Percentiles rank a stretch among this genome's conserved stretches.
phyloP scores from a whole-genome alignment of 2,329 filamentous ascomycete genomes.

The Aspergillus nomiae region DNA sequence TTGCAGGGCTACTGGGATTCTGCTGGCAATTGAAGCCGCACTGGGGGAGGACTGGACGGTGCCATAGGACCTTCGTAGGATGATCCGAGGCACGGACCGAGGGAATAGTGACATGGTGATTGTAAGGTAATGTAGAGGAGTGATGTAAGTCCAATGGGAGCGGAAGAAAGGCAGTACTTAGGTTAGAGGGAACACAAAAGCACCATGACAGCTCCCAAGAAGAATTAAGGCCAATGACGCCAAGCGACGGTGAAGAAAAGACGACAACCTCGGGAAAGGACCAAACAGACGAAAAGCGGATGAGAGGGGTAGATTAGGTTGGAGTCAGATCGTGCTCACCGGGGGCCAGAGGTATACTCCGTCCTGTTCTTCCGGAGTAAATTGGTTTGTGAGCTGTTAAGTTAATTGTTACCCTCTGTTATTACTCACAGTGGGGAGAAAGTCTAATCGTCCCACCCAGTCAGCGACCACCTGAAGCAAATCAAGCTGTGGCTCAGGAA shows the following conservation, averaged over 20 bases:
- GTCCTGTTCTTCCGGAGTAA: not conserved
- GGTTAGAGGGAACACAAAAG: not conserved
- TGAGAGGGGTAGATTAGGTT: not conserved
- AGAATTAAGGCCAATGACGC: not conserved
- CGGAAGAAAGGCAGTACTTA: not conserved
- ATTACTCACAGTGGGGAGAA: constrained; percentile 1
- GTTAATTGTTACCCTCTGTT: not conserved
- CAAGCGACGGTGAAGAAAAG: not conserved
- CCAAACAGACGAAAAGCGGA: not conserved
- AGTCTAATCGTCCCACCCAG: not conserved
- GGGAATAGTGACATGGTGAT: constrained; percentile 32
- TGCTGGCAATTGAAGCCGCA: constrained; percentile 32
- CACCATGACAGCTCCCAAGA: not conserved
- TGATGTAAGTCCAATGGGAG: not conserved
- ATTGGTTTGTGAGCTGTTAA: not conserved
- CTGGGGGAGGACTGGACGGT: constrained; percentile 41
- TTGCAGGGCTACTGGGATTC: constrained; percentile 35
- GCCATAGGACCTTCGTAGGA: constrained; percentile 38
- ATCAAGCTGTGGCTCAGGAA: not conserved
- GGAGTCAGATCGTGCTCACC: not conserved
- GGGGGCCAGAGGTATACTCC: not conserved
- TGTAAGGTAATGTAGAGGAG: not conserved
- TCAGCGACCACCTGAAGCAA: not conserved
- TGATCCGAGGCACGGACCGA: constrained; percentile 30
- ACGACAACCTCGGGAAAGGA: not conserved